Percentiles rank a stretch among this genome's conserved stretches.
These are phyloP conservation scores for Oidiodendron maius DNA, from an alignment of 495 filamentous ascomycete species.

Conservation along the genomic window DNA sequence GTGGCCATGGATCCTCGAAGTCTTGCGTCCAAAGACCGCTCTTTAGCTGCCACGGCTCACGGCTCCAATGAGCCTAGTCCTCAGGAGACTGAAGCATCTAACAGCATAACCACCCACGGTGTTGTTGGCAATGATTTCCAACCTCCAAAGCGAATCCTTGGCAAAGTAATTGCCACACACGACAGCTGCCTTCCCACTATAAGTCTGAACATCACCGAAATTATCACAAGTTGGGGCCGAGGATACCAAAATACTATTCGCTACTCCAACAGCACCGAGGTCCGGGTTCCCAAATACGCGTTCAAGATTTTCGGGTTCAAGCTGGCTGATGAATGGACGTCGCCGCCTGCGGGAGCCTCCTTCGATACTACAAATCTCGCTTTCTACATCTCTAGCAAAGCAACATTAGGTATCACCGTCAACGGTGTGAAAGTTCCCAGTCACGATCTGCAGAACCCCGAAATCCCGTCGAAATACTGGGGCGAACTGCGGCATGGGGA, in stretches of 20 bases:
- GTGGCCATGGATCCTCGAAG: not conserved
- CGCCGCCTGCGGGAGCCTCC: slow-evolving; percentile 11
- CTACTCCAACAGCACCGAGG: slow-evolving; percentile 52
- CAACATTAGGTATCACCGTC: slow-evolving; percentile 61
- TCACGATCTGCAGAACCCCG: slow-evolving; percentile 34
- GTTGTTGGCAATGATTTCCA: slow-evolving; percentile 23
- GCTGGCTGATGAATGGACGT: slow-evolving; percentile 29
- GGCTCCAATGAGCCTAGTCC: slow-evolving; percentile 3
- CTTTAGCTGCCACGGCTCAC: slow-evolving; percentile 8
- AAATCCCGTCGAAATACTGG: slow-evolving; percentile 45
- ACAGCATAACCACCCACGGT: not conserved
- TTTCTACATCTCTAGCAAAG: slow-evolving; percentile 72
- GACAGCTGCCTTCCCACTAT: slow-evolving; percentile 46
- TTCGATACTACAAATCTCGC: slow-evolving; percentile 42
- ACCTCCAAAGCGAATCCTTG: slow-evolving; percentile 35
- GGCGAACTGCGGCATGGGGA: slow-evolving; percentile 68
- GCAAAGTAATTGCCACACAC: slow-evolving; percentile 32
- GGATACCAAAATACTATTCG: slow-evolving; percentile 52
- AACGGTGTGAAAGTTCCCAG: slow-evolving; percentile 57
- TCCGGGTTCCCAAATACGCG: slow-evolving; percentile 72
- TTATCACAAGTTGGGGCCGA: slow-evolving; percentile 72
- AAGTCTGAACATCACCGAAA: slow-evolving; percentile 55
- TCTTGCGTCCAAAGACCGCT: not conserved
- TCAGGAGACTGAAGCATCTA: not conserved
- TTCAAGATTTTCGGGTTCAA: slow-evolving; percentile 71